These are phyloP conservation scores for Fusarium falciforme DNA, from an alignment of 2,329 filamentous ascomycete genomes.

Conservation along the genomic window DNA sequence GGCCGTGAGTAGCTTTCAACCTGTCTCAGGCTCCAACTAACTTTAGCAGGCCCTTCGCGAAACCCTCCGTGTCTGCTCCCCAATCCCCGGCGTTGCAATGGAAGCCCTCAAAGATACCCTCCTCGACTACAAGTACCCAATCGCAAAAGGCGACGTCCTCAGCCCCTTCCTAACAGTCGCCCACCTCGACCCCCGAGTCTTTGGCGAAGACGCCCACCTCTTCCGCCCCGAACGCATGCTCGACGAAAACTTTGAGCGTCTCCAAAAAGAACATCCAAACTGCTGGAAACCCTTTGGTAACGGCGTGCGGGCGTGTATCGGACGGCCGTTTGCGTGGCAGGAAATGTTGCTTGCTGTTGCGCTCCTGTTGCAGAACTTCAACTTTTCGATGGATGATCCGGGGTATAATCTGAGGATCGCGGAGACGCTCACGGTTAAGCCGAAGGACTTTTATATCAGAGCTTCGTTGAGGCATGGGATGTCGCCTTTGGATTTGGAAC, in stretches of 20 bases:
- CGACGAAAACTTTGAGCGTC: slow-evolving; percentile 59
- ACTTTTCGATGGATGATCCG: slow-evolving; percentile 70
- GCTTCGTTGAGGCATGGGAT: slow-evolving; percentile 61
- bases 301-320: slow-evolving; percentile 64
- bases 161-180: slow-evolving; percentile 58
- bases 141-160: slow-evolving; percentile 59
- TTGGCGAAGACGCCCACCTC: slow-evolving; percentile 65
- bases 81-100: slow-evolving; percentile 42
- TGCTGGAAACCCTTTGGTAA: slow-evolving; percentile 66
- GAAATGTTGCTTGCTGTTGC: slow-evolving; percentile 60
- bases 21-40: neutral
- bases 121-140: slow-evolving; percentile 64
- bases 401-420: slow-evolving; percentile 64
- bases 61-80: slow-evolving; percentile 48
- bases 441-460: slow-evolving; percentile 69
- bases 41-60: slow-evolving; percentile 64
- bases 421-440: slow-evolving; percentile 69
- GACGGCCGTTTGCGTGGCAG: slow-evolving; percentile 65
- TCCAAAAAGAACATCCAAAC: slow-evolving; percentile 47
- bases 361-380: slow-evolving; percentile 74
- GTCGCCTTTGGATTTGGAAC: slow-evolving; percentile 53
- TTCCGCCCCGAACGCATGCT: slow-evolving; percentile 73
- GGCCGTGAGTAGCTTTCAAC: slow-evolving; percentile 48
- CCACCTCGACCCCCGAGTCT: slow-evolving; percentile 68
- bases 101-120: slow-evolving; percentile 55